Percentiles rank a stretch among this genome's conserved stretches.
Conservation (phyloP, 768 basidiomycete species). For the Mycena metata region DNA sequence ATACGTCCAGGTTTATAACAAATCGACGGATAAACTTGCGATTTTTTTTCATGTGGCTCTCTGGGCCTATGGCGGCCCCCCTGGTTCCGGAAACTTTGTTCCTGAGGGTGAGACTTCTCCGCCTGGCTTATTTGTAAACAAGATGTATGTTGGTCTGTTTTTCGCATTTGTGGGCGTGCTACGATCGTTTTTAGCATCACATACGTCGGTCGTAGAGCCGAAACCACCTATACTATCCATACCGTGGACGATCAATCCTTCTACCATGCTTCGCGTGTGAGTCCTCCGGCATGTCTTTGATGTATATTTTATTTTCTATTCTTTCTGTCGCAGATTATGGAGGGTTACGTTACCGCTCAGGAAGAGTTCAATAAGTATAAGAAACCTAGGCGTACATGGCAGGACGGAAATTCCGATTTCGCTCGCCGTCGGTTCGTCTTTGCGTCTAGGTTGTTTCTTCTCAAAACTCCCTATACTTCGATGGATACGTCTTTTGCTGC, state of each 20-base stretch:
- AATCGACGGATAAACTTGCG: neutral
- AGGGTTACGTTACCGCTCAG: neutral
- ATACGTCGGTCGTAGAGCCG: neutral
- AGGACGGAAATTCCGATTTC: neutral
- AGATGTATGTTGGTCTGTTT: neutral
- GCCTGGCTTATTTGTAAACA: neutral
- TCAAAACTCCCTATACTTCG: neutral
- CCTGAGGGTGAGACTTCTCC: neutral
- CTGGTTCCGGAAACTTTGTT: neutral
- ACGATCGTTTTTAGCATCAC: neutral
- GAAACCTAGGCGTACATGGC: neutral
- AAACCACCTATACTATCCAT: neutral
- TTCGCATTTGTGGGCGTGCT: neutral
- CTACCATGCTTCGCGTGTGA: neutral
- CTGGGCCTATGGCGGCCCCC: neutral
- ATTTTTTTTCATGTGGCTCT: neutral
- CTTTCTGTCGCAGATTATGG: neutral
- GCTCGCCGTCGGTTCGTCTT: neutral
- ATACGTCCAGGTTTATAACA: conserved; percentile 5
- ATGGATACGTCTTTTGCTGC: neutral
- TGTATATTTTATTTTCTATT: too few relatives aligned
- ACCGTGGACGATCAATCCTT: neutral
- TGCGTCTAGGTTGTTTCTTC: neutral
- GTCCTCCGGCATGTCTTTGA: too few relatives aligned
- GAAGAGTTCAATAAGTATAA: conserved; percentile 3